Percentiles rank a stretch among this genome's conserved stretches.
phyloP scores from a whole-genome alignment of 257 asterid species.

The Solanum ossicruentum region DNA sequence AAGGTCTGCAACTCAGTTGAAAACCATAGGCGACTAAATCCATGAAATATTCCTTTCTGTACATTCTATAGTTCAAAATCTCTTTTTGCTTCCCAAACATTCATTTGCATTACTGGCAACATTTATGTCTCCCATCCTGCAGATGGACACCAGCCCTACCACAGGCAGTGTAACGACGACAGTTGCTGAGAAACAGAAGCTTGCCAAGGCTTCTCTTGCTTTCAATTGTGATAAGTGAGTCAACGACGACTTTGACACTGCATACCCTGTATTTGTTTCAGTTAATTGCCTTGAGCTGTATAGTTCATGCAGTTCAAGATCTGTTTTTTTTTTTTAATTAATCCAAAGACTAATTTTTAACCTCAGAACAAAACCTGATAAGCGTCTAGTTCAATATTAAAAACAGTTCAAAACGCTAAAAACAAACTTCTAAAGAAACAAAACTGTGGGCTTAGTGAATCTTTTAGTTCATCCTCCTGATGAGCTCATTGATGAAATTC shows the following conservation, averaged over 20 bases:
- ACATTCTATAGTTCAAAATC: neutral
- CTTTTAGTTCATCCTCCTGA: slow-evolving; percentile 41
- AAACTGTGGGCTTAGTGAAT: neutral
- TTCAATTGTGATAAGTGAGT: slow-evolving; percentile 85
- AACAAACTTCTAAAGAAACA: neutral
- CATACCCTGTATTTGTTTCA: neutral
- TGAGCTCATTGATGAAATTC: slow-evolving; percentile 43
- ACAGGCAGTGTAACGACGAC: slow-evolving; percentile 92
- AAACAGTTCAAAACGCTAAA: neutral
- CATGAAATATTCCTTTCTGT: neutral
- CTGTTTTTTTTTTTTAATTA: neutral
- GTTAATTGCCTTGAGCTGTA: neutral
- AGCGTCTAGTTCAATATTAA: neutral
- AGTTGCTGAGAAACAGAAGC: slow-evolving; percentile 61
- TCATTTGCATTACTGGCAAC: neutral
- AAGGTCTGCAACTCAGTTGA: neutral
- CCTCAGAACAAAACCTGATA: neutral
- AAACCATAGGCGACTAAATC: neutral
- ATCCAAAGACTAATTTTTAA: neutral
- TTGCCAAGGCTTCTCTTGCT: slow-evolving; percentile 83
- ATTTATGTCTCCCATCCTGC: slow-evolving; percentile 10
- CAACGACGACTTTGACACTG: neutral
- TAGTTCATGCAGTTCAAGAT: neutral
- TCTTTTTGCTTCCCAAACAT: neutral
- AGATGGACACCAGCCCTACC: slow-evolving; percentile 92